phyloP scores from a whole-genome alignment of 768 basidiomycete genomes.

The Hirschioporus abietinus region DNA sequence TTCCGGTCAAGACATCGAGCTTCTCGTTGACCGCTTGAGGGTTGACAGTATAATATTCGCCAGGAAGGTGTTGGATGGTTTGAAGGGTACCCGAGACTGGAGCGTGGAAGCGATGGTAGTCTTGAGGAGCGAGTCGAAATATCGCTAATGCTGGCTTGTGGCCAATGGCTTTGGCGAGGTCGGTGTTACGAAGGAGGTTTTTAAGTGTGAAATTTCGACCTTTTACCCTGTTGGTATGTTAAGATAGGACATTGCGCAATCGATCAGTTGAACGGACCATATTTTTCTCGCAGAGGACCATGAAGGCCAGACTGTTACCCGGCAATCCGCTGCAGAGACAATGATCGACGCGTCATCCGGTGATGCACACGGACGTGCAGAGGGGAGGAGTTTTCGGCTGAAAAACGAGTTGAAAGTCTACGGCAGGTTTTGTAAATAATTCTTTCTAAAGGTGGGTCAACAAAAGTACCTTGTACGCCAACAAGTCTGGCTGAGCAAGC shows the following conservation, averaged over 20 bases:
- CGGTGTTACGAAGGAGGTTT: neutral
- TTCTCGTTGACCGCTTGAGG: slow-evolving; percentile 72
- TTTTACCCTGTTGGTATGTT: neutral
- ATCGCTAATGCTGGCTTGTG: slow-evolving; percentile 40
- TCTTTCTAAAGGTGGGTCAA: neutral
- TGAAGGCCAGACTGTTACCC: slow-evolving; percentile 62
- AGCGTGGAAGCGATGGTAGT: slow-evolving; percentile 79
- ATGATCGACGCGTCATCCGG: slow-evolving; percentile 39
- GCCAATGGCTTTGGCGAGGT: neutral
- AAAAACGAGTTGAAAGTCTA: slow-evolving; percentile 77
- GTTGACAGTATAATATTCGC: slow-evolving; percentile 69
- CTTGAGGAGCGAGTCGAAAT: slow-evolving; percentile 75
- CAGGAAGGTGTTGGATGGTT: slow-evolving; percentile 40
- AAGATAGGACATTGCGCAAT: neutral
- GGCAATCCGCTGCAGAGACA: slow-evolving; percentile 66
- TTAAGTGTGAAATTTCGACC: neutral
- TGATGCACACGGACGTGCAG: slow-evolving; percentile 55
- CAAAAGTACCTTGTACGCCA: slow-evolving; percentile 37
- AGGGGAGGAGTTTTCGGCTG: slow-evolving; percentile 50
- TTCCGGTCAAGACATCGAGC: slow-evolving; percentile 62
- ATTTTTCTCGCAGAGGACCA: slow-evolving; percentile 56
- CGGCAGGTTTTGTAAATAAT: neutral
- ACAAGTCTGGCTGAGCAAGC: slow-evolving; percentile 57
- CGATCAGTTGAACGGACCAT: slow-evolving; percentile 42
- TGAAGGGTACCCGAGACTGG: slow-evolving; percentile 54